Evolutionary conservation across 2,329 filamentous ascomycete species (phyloP).

Genomic region (Colletotrichum sidae): DNA sequence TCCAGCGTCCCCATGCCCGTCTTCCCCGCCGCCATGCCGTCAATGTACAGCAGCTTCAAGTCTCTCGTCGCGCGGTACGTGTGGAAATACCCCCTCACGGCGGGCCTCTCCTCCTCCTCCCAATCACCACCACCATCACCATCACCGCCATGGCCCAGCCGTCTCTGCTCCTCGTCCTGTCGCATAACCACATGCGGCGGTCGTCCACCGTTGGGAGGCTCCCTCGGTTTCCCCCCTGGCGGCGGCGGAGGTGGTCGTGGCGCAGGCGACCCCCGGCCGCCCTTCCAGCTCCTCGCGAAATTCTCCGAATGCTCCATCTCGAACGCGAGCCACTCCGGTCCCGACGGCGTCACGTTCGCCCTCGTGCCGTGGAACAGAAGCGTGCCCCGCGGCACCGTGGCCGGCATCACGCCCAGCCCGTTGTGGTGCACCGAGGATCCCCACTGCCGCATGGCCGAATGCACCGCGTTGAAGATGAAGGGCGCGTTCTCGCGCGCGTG

Average conservation of each 20-base stretch:
- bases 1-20: conserved; percentile 74
- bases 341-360: conserved; percentile 57
- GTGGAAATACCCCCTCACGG: conserved; percentile 70
- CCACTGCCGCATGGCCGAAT: conserved; percentile 80
- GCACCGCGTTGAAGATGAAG: conserved; percentile 78
- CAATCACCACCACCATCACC: conserved; percentile 20
- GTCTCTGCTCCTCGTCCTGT: background rate
- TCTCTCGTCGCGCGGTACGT: conserved; percentile 70
- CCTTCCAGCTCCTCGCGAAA: conserved; percentile 61
- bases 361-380: conserved; percentile 75
- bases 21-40: conserved; percentile 78
- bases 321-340: conserved; percentile 79
- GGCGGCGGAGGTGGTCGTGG: conserved; percentile 7
- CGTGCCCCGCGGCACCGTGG: conserved; percentile 71
- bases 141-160: conserved; percentile 7
- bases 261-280: background rate
- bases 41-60: conserved; percentile 74
- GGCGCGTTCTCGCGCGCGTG: conserved; percentile 64
- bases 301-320: conserved; percentile 78
- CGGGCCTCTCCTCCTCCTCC: conserved; percentile 4
- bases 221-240: conserved; percentile 12
- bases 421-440: conserved; percentile 80
- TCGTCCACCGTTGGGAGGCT: background rate
- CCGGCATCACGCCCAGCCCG: conserved; percentile 78
- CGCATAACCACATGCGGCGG: background rate